Conservation (phyloP, 257 asterid species). For the Leonotis leonurus region DNA sequence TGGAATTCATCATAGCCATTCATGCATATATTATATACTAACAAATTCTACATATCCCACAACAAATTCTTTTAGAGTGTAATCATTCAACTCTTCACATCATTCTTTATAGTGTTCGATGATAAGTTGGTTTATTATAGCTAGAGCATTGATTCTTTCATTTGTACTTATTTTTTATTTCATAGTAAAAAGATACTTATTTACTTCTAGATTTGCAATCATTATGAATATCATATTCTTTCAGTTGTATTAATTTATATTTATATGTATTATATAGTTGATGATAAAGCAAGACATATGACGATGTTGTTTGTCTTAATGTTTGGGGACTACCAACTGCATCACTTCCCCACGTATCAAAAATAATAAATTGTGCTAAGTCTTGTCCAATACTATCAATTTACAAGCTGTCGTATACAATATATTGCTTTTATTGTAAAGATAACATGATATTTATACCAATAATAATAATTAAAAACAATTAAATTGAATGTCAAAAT, state of each 20-base stretch:
- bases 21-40: not conserved
- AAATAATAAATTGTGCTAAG: not conserved
- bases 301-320: no score
- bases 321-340: not conserved
- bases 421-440: not conserved
- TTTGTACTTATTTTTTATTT: no score
- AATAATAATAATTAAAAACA: not conserved
- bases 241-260: no score
- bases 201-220: no score
- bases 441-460: not conserved
- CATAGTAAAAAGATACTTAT: no score
- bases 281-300: no score
- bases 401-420: constrained; percentile 2
- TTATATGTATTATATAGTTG: no score
- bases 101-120: not conserved
- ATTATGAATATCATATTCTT: no score
- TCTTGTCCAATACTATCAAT: constrained; percentile 3
- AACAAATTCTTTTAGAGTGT: no score
- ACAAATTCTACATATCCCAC: constrained; percentile 20
- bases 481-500: not conserved
- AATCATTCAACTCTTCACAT: not conserved
- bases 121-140: no score
- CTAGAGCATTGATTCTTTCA: no score
- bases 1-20: constrained; percentile 22
- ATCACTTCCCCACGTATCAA: not conserved